Conservation (phyloP, 2,329 filamentous ascomycete species). For the Sporothrix inflata region DNA sequence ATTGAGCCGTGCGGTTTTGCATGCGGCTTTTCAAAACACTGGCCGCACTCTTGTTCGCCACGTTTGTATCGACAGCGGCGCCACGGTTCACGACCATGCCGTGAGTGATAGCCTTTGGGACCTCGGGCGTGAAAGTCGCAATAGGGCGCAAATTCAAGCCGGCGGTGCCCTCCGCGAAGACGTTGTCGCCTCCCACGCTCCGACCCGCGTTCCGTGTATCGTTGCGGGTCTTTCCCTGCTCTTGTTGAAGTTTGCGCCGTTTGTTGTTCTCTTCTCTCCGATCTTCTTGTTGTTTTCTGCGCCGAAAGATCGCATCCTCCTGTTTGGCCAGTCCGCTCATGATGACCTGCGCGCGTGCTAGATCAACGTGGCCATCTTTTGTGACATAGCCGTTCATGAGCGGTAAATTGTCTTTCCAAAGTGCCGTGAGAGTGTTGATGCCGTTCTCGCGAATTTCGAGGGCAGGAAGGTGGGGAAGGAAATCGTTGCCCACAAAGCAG, state of each 20-base stretch:
- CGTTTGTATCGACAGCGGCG: conserved; percentile 67
- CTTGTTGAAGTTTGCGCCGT: conserved; percentile 75
- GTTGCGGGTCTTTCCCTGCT: conserved; percentile 44
- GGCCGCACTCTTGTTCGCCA: conserved; percentile 92
- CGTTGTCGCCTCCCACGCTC: conserved; percentile 31
- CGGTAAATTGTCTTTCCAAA: conserved; percentile 92
- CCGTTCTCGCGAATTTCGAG: conserved; percentile 96
- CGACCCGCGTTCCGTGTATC: not conserved
- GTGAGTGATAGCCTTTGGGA: conserved; percentile 69
- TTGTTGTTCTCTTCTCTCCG: conserved; percentile 78
- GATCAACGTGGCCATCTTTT: conserved; percentile 89
- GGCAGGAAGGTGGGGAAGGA: conserved; percentile 94
- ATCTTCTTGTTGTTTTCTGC: conserved; percentile 84
- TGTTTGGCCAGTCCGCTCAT: conserved; percentile 86
- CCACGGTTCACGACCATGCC: conserved; percentile 83
- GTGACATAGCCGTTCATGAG: conserved; percentile 95
- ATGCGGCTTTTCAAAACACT: conserved; percentile 83
- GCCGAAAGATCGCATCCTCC: conserved; percentile 90
- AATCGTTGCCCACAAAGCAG: conserved; percentile 98
- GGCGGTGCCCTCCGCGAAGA: conserved; percentile 32
- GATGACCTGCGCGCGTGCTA: conserved; percentile 84
- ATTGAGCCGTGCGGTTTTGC: conserved; percentile 50
- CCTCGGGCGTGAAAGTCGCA: conserved; percentile 56
- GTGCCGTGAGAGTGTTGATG: conserved; percentile 93
- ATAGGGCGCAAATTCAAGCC: conserved; percentile 43